A percentile compares a stretch with the other conserved stretches of the same genome.
Conservation (phyloP, 73 alveolate genomes). For the Effrenium voratum region DNA sequence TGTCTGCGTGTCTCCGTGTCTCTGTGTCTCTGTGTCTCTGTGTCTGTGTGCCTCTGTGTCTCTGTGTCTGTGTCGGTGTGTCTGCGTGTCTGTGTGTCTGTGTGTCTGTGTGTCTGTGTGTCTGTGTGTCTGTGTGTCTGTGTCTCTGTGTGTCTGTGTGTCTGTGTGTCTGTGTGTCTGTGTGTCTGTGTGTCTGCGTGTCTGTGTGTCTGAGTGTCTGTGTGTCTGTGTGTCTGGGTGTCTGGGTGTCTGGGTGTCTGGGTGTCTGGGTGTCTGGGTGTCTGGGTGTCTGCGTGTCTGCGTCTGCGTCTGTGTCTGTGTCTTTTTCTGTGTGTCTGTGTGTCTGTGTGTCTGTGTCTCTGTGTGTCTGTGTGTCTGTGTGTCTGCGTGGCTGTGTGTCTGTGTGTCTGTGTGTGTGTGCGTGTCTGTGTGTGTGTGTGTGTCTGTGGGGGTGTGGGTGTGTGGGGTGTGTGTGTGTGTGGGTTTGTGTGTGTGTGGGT, state of each 20-base stretch:
- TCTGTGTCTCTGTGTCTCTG: background rate
- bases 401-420: constrained; percentile 25
- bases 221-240: constrained; percentile 35
- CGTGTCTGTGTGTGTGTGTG: constrained; percentile 13
- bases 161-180: background rate
- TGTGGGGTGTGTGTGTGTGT: background rate
- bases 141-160: constrained; percentile 15
- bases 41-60: constrained; percentile 10
- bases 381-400: constrained; percentile 3
- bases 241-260: constrained; percentile 2
- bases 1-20: background rate
- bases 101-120: constrained; percentile 27
- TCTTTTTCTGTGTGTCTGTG: background rate
- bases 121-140: constrained; percentile 32
- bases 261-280: background rate
- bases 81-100: constrained; percentile 2
- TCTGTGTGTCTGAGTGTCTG: constrained; percentile 31
- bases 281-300: constrained; percentile 31
- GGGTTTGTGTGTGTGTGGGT: background rate
- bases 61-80: constrained; percentile 5
- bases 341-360: constrained; percentile 9
- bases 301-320: background rate
- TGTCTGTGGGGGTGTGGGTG: background rate
- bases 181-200: constrained; percentile 33
- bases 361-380: constrained; percentile 1